Base-by-base conservation (phyloP, 2,329 filamentous ascomycete species). In the Hortaea sp. region DNA sequence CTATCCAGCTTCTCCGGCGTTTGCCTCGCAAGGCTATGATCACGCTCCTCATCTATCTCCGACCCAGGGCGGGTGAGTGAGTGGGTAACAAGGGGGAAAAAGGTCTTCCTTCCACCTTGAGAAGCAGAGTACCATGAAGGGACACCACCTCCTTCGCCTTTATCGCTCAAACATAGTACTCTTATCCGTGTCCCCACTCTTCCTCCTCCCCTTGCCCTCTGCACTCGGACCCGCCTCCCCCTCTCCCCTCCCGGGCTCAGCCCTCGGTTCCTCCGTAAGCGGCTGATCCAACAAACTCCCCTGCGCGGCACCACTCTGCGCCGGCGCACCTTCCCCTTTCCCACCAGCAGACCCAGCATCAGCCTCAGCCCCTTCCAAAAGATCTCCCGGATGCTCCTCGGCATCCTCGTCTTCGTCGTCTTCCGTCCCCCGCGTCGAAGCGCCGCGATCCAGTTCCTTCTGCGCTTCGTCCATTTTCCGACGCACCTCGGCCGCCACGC, bases 401-500 rank as follows among this genome's bases (percentile, higher is more conserved):
- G 81, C 77, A 0, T 77, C 76, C 1, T 88, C 84, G 0, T 77
- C 76, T 1, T 70, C 65, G 52, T 71, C 72, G 58, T 82, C 73
- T 32, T 62, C 63, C 2, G 53, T 57, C 6, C 58, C 59, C 39
- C 76, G 69, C 1, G 77, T 76, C n/a, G 82, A 67, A 0, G 83
- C 84, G 49, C 88, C 89, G 66, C 82, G 84, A 66, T 95, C 90
- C 54, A 95, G 70, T 62, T 97, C 90, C 56, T 81, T 82, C 66
- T 95, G 89, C 3, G 90, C 90, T 63, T 98, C 92, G 52, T 98
- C 90, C 84, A 97, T 95, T 39, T 89, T 77, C 58, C 89, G 80
- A 54, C 85, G 77, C 43, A 98, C 90, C 65, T 98, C 92, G 1
- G 84, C 86, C 0, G 92, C 92, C 48, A 97, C 90, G 31, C 90